These are phyloP conservation scores for Fraxinus americana DNA, from an alignment of 257 asterid genomes.

Conservation along the genomic window DNA sequence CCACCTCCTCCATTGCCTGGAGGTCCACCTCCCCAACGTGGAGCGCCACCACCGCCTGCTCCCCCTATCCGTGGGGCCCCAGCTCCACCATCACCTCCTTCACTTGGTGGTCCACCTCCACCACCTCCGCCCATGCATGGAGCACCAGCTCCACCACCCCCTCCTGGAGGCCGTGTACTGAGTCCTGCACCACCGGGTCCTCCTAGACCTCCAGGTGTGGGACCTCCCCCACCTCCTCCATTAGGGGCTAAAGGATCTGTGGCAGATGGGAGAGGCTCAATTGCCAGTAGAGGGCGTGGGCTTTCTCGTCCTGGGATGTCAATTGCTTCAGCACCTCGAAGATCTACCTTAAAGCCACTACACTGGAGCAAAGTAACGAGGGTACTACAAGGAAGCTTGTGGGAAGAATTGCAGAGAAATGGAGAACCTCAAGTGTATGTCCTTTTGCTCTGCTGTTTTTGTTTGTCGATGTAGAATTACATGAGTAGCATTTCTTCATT, in stretches of 20 bases:
- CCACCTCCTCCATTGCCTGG: constrained; percentile 31
- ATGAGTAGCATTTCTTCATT: not conserved
- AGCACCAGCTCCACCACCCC: constrained; percentile 55
- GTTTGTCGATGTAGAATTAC: constrained; percentile 14
- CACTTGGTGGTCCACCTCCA: constrained; percentile 49
- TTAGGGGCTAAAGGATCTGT: constrained; percentile 73
- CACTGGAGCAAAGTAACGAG: constrained; percentile 99
- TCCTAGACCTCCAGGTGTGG: not conserved
- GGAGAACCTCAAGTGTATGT: constrained; percentile 89
- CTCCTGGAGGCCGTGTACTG: constrained; percentile 31
- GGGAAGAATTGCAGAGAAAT: constrained; percentile 95
- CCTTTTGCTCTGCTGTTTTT: constrained; percentile 34
- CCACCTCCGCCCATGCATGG: constrained; percentile 55
- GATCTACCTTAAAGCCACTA: constrained; percentile 89
- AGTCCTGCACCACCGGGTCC: constrained; percentile 24
- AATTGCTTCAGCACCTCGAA: constrained; percentile 54
- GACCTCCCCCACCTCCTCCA: constrained; percentile 62
- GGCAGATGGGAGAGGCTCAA: constrained; percentile 62
- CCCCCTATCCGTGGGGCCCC: constrained; percentile 46
- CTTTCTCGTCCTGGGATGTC: constrained; percentile 57
- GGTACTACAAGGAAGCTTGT: constrained; percentile 95
- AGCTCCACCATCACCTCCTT: constrained; percentile 40
- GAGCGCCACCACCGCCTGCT: too few species aligned
- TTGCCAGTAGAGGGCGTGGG: constrained; percentile 73
- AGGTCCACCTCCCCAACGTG: constrained; percentile 35